Evolutionary conservation across 108 stramenopile species (phyloP).

Genomic region (Aurantiochytrium sp.): DNA sequence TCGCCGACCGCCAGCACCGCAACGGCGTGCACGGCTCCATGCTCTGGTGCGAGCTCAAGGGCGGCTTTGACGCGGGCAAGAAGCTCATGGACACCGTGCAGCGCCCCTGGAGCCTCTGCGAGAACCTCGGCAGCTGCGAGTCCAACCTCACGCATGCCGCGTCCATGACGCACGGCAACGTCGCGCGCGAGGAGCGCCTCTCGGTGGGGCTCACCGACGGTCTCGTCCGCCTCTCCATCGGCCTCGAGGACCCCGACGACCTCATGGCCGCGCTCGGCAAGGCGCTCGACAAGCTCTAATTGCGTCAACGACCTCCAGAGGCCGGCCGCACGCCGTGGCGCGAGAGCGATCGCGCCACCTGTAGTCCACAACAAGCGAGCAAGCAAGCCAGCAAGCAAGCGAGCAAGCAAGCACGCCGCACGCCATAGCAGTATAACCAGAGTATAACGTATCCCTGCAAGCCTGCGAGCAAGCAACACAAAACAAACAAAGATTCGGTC

Average conservation of each 20-base stretch:
- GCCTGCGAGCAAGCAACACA: no score
- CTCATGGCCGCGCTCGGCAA: slow-evolving; percentile 2
- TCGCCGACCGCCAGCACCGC: slow-evolving; percentile 70
- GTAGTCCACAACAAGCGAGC: background rate
- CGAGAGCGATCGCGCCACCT: no score
- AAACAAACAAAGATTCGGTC: no score
- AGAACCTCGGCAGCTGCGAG: slow-evolving; percentile 73
- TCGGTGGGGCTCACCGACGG: slow-evolving; percentile 78
- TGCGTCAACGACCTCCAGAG: background rate
- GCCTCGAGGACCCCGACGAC: slow-evolving; percentile 32
- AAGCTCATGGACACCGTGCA: slow-evolving; percentile 72
- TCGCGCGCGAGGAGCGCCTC: slow-evolving; percentile 66
- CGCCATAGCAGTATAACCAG: no score
- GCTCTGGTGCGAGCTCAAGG: slow-evolving; percentile 76
- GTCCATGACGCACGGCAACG: slow-evolving; percentile 78
- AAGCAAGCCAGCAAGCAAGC: background rate
- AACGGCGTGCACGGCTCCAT: slow-evolving; percentile 73
- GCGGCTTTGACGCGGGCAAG: slow-evolving; percentile 63
- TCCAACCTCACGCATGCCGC: slow-evolving; percentile 74
- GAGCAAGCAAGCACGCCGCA: background rate
- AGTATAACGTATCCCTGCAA: no score
- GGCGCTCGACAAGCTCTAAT: slow-evolving; percentile 48
- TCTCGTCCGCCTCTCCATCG: slow-evolving; percentile 33
- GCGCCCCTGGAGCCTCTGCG: slow-evolving; percentile 73
- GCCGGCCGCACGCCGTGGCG: background rate